A percentile compares a stretch with the other conserved stretches of the same genome.
phyloP scores from a whole-genome alignment of 2,329 filamentous ascomycete species.

The Colletotrichum australisinense region DNA sequence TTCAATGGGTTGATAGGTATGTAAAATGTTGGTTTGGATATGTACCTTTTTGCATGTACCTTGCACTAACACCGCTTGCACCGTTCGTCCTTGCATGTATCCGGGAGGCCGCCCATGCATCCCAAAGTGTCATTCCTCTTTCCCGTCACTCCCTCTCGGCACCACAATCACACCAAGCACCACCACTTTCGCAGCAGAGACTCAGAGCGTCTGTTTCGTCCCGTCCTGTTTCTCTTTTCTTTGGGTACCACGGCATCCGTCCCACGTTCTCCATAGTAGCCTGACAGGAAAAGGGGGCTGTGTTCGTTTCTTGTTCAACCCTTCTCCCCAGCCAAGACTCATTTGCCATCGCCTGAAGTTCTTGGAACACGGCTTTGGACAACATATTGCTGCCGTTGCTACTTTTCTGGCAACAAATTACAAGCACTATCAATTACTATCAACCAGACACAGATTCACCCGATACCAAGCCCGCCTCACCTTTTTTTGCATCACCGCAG shows the following conservation, averaged over 20 bases:
- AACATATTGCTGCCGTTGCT: constrained; percentile 2
- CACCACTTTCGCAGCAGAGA: neutral
- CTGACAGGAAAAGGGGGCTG: constrained; percentile 36
- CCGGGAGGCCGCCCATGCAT: constrained; percentile 12
- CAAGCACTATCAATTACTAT: neutral
- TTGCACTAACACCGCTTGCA: neutral
- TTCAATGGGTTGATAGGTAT: neutral
- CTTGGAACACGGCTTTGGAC: constrained; percentile 25
- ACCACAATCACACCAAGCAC: neutral
- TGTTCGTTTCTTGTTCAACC: constrained; percentile 32
- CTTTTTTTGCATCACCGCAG: constrained; percentile 11
- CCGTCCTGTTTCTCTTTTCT: neutral
- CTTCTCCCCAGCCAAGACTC: constrained; percentile 2
- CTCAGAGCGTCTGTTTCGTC: constrained; percentile 17
- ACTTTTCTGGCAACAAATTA: neutral
- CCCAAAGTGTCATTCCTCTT: constrained; percentile 3
- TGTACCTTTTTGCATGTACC: neutral
- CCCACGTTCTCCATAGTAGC: constrained; percentile 30
- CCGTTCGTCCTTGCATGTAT: neutral
- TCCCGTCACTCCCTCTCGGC: neutral
- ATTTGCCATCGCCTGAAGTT: constrained; percentile 22
- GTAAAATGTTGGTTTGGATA: neutral
- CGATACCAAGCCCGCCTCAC: neutral
- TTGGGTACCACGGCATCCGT: constrained; percentile 13
- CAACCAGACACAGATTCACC: neutral